phyloP scores from a whole-genome alignment of 495 filamentous ascomycete genomes.

The Daldinia concentrica region DNA sequence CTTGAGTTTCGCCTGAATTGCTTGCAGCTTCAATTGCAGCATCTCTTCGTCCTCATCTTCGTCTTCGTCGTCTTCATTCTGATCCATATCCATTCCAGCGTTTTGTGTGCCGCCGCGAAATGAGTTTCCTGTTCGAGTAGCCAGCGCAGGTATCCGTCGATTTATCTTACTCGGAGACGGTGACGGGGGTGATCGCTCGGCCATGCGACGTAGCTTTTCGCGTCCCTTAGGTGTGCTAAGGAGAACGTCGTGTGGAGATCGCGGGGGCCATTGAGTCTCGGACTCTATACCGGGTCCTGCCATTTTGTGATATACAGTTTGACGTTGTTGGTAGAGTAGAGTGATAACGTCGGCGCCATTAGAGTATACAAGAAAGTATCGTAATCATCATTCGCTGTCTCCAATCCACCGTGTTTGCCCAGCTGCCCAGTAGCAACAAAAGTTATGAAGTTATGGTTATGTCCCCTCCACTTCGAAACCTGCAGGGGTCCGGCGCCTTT shows the following conservation, averaged over 20 bases:
- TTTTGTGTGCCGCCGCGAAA: conserved; percentile 27
- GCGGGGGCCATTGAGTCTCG: conserved; percentile 81
- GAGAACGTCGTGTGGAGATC: conserved; percentile 85
- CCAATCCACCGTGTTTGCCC: conserved; percentile 23
- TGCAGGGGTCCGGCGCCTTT: conserved; percentile 34
- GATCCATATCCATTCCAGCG: conserved; percentile 59
- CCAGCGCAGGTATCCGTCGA: not conserved
- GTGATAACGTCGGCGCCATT: not conserved
- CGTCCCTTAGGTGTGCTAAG: conserved; percentile 84
- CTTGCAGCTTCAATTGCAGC: conserved; percentile 80
- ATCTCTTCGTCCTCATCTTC: conserved; percentile 95
- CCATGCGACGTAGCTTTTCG: conserved; percentile 70
- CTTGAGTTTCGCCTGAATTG: conserved; percentile 86
- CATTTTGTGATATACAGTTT: conserved; percentile 24
- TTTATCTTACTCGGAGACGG: conserved; percentile 65
- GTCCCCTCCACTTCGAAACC: conserved; percentile 33
- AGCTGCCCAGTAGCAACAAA: not conserved
- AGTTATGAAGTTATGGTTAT: not conserved
- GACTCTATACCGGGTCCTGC: conserved; percentile 38
- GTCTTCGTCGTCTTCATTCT: conserved; percentile 66
- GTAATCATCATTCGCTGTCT: not conserved
- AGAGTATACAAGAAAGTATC: conserved; percentile 27
- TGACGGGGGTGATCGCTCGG: conserved; percentile 68
- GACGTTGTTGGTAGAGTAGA: conserved; percentile 8
- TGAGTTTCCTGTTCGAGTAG: conserved; percentile 33